Percentiles rank a stretch among this genome's conserved stretches.
Conservation (phyloP, 2,329 filamentous ascomycete genomes). For the Talaromyces rugulosus region DNA sequence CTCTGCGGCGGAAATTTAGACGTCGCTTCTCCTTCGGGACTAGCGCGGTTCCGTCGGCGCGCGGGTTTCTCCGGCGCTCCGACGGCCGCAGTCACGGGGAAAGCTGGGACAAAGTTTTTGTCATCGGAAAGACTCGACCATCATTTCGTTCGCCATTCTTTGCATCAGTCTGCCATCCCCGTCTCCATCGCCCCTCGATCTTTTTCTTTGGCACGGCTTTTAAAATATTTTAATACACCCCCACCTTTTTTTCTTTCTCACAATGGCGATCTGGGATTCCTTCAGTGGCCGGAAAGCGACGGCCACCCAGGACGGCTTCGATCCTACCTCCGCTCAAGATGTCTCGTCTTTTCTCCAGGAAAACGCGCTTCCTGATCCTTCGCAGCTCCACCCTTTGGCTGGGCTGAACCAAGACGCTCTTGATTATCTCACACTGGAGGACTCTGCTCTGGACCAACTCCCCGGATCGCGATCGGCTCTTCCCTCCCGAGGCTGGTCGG, state of each 20-base stretch:
- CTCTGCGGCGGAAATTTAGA: constrained; percentile 24
- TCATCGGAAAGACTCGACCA: background rate
- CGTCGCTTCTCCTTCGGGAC: constrained; percentile 17
- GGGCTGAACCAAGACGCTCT: constrained; percentile 89
- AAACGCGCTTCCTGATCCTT: constrained; percentile 76
- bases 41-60: constrained; percentile 6
- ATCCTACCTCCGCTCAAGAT: constrained; percentile 70
- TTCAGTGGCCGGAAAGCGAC: constrained; percentile 58
- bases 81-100: constrained; percentile 21
- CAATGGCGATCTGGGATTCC: constrained; percentile 58
- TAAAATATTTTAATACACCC: constrained; percentile 3
- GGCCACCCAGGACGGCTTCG: constrained; percentile 56
- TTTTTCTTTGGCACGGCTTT: background rate
- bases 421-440: constrained; percentile 93
- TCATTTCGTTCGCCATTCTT: background rate
- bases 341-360: constrained; percentile 80
- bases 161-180: background rate
- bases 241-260: background rate
- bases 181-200: background rate
- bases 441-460: constrained; percentile 79
- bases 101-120: constrained; percentile 35
- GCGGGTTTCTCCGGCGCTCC: constrained; percentile 12
- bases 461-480: constrained; percentile 83
- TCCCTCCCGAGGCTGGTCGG: constrained; percentile 93
- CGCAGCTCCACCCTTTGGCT: constrained; percentile 85